Evolutionary conservation across 2,329 filamentous ascomycete genomes (phyloP).

Genomic region (Ophiostoma novo-ulmi): DNA sequence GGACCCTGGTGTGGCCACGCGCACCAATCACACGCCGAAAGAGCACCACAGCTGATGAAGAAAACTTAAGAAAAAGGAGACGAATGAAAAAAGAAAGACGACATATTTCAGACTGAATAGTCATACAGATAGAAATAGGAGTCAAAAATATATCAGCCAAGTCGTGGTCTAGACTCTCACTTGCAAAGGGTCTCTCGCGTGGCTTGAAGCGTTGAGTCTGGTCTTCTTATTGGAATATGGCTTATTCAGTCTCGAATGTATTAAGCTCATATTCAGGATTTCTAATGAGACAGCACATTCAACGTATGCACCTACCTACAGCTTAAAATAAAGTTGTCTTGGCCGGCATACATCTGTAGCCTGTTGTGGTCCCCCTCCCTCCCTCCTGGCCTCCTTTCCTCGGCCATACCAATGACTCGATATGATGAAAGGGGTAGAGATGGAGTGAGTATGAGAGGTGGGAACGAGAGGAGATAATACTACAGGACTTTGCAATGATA

Average conservation of each 20-base stretch:
- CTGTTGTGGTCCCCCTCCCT: not conserved
- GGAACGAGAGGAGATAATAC: not conserved
- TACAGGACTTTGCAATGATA: not conserved
- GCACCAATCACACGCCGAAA: conserved; percentile 23
- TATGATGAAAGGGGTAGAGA: not conserved
- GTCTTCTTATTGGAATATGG: not conserved
- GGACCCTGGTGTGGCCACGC: conserved; percentile 12
- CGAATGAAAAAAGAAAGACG: not conserved
- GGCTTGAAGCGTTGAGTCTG: not conserved
- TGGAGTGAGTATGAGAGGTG: not conserved
- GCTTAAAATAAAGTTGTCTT: not conserved
- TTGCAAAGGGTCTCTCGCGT: not conserved
- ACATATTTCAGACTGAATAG: not conserved
- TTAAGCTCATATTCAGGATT: not conserved
- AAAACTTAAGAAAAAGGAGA: not conserved
- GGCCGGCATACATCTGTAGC: not conserved
- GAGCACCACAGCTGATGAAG: conserved; percentile 12
- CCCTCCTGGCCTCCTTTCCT: not conserved
- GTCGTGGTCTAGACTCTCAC: not conserved
- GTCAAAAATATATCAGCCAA: not conserved
- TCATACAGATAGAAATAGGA: not conserved
- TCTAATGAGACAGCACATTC: not conserved
- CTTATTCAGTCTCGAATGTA: not conserved
- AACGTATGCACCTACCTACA: not conserved
- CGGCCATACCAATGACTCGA: not conserved